Conservation (phyloP, 1,139 yeast species). For the Kodamaea arcana region DNA sequence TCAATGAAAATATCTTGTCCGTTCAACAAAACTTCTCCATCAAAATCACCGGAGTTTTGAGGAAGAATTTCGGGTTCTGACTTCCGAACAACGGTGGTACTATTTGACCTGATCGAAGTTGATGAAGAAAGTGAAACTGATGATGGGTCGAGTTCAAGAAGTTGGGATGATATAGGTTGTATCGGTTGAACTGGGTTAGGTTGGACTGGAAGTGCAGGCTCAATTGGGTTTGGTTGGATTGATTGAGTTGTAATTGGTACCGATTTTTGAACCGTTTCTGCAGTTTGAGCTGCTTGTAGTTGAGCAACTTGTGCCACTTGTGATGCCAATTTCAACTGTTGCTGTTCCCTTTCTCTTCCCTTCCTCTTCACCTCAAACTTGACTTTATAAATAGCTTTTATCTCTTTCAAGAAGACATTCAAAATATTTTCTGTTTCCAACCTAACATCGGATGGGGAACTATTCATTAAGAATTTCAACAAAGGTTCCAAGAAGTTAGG, state of each 20-base stretch:
- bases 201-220: background rate
- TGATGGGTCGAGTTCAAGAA: too few species aligned
- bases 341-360: slow-evolving; percentile 17
- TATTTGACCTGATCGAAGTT: slow-evolving; percentile 23
- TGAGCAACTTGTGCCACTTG: slow-evolving; percentile 4
- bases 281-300: background rate
- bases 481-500: slow-evolving; percentile 90
- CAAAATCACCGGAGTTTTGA: slow-evolving; percentile 15
- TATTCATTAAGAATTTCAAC: slow-evolving; percentile 68
- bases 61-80: slow-evolving; percentile 1
- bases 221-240: slow-evolving; percentile 1
- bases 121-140: background rate
- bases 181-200: background rate
- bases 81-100: slow-evolving; percentile 22
- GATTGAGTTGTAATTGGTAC: slow-evolving; percentile 2
- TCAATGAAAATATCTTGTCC: slow-evolving; percentile 88
- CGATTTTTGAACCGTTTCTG: background rate
- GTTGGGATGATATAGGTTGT: too few species aligned
- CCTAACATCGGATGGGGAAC: slow-evolving; percentile 83
- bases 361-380: slow-evolving; percentile 46
- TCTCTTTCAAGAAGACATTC: slow-evolving; percentile 74
- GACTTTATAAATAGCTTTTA: slow-evolving; percentile 67
- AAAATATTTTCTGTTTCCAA: slow-evolving; percentile 78
- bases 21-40: slow-evolving; percentile 58
- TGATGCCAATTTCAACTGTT: slow-evolving; percentile 11